Base-by-base conservation (phyloP, 2,329 filamentous ascomycete species). In the Zarea fungicola region DNA sequence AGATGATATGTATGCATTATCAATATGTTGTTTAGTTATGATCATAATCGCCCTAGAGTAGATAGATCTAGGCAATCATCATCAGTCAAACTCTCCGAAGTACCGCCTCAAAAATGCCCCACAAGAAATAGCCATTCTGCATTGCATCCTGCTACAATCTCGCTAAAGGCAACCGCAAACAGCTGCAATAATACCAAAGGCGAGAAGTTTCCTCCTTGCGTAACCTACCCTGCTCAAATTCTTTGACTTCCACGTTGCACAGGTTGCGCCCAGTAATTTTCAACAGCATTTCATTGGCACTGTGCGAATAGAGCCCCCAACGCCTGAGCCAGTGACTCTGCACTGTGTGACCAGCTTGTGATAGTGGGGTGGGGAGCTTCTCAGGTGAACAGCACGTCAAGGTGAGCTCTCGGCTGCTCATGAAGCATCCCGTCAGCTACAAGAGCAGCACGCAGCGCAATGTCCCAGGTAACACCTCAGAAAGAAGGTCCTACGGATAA, bases 401-500 rank as follows among this genome's bases (percentile, higher is more conserved):
- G 22, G 18, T 36, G 39, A 13, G 45, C 36, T 22, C 35, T 23
- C n/a, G 35, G 22, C 22, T n/a, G 10, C n/a, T n/a, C n/a, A 35
- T 28, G 19, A 18, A 29, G 19, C 37, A 48, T 22, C 22, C 5
- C 11, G 6, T 11, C 16, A 8, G 26, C 35, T 29, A 41, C 8
- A 21, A 8, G 11, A 22, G 11, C 6, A 36, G 34, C 32, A 26
- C 21, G 25, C 40, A 4, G 34, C 32, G 39, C 60, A 40, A 60
- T 66, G 56, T 51, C 44, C 3, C 62, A 65, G 43, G 63, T 60
- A 31, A 58, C 62, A 19, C 60, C 60, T 9, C 45, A 53, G 16
- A 70, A 78, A 32, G 70, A 73, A 25, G 75, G 74, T 0, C 78
- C 77, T 8, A 77, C 79, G 5, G 78, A 80, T 55, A 82, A 83